phyloP scores from a whole-genome alignment of 768 basidiomycete genomes.

The Boletus insuetus region DNA sequence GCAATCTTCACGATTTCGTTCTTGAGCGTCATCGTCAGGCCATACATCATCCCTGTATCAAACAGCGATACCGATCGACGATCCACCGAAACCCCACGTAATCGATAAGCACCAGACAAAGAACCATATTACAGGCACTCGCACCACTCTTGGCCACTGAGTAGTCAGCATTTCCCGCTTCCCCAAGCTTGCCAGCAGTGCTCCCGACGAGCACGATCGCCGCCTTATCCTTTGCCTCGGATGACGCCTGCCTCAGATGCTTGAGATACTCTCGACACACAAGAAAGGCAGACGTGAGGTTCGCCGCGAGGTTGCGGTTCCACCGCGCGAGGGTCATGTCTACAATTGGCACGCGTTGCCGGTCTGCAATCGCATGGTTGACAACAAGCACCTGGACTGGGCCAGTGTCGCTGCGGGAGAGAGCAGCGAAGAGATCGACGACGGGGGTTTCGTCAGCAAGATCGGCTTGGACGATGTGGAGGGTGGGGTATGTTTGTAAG shows the following conservation, averaged over 20 bases:
- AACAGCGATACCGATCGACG: too few relatives aligned
- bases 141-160: conserved; percentile 66
- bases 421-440: conserved; percentile 42
- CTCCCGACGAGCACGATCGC: conserved; percentile 67
- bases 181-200: conserved; percentile 70
- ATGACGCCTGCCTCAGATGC: conserved; percentile 37
- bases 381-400: conserved; percentile 57
- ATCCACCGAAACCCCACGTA: too few relatives aligned
- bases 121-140: neutral
- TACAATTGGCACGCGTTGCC: conserved; percentile 45
- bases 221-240: conserved; percentile 51
- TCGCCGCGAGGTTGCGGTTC: conserved; percentile 57
- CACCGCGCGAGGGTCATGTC: conserved; percentile 63
- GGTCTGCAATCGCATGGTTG: conserved; percentile 57
- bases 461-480: conserved; percentile 50
- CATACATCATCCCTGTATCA: conserved; percentile 67
- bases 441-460: conserved; percentile 57
- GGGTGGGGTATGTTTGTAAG: conserved; percentile 31
- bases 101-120: too few relatives aligned
- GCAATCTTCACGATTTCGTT: conserved; percentile 81
- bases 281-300: conserved; percentile 67
- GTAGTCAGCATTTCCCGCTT: conserved; percentile 66
- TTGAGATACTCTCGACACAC: conserved; percentile 61
- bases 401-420: conserved; percentile 33
- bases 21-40: conserved; percentile 63